A percentile compares a stretch with the other conserved stretches of the same genome.
phyloP scores from a whole-genome alignment of 768 basidiomycete genomes.

The Tricholoma furcatifolium region DNA sequence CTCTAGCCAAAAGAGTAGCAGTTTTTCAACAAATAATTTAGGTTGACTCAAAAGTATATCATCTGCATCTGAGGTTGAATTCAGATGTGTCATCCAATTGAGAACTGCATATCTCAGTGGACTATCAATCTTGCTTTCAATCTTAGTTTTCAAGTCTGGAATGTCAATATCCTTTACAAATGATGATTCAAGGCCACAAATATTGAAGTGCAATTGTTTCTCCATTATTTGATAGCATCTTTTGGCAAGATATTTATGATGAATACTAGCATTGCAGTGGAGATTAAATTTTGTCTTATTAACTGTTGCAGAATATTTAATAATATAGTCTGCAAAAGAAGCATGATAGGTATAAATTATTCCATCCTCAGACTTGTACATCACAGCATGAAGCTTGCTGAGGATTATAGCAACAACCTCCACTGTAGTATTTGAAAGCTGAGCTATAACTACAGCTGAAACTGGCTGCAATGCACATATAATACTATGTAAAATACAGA shows the following conservation, averaged over 20 bases:
- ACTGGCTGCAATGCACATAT: slow-evolving; percentile 1
- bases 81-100: background rate
- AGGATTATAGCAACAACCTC: background rate
- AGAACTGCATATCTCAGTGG: background rate
- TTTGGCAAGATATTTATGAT: background rate
- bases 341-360: slow-evolving; percentile 3
- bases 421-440: background rate
- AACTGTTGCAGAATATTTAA: background rate
- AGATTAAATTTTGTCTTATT: background rate
- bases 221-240: background rate
- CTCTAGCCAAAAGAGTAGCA: background rate
- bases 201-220: background rate
- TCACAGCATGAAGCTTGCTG: background rate
- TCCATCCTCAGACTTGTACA: background rate
- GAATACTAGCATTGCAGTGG: background rate
- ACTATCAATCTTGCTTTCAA: background rate
- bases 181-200: background rate
- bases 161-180: background rate
- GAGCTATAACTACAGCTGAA: background rate
- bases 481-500: background rate
- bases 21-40: background rate
- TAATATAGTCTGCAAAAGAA: background rate
- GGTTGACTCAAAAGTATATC: background rate
- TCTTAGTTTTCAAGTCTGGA: background rate
- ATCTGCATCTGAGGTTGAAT: background rate